These are phyloP conservation scores for Hansenula sp. DNA, from an alignment of 1,139 yeast species.

Conservation along the genomic window DNA sequence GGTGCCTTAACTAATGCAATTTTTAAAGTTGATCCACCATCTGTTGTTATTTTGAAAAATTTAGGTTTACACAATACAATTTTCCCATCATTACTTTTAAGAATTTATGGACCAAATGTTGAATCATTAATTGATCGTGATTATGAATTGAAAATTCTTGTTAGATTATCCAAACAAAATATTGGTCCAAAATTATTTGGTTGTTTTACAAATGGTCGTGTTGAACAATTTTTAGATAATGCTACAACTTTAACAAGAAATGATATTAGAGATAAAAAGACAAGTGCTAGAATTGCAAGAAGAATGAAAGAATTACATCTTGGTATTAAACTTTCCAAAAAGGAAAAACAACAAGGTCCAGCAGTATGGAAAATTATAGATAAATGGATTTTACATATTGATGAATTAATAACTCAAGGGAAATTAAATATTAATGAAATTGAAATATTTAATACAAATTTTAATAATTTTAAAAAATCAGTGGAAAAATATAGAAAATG, in stretches of 20 bases:
- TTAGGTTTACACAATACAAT: slow-evolving; percentile 16
- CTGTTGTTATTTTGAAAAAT: slow-evolving; percentile 30
- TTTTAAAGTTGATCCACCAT: slow-evolving; percentile 49
- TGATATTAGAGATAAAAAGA: slow-evolving; percentile 70
- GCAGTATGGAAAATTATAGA: slow-evolving; percentile 63
- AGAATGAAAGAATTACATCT: slow-evolving; percentile 93
- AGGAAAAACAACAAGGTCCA: slow-evolving; percentile 55
- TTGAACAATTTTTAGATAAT: slow-evolving; percentile 85
- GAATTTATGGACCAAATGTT: slow-evolving; percentile 91
- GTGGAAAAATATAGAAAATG: slow-evolving; percentile 54
- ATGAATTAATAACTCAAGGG: slow-evolving; percentile 30
- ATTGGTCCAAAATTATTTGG: slow-evolving; percentile 91
- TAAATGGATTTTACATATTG: slow-evolving; percentile 67
- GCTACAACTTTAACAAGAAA: slow-evolving; percentile 69
- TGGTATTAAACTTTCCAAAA: slow-evolving; percentile 60
- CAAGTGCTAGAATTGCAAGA: slow-evolving; percentile 83
- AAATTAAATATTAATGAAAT: slow-evolving; percentile 31
- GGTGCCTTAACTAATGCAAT: slow-evolving; percentile 95
- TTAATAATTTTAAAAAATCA: slow-evolving; percentile 43
- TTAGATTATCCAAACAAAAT: slow-evolving; percentile 66
- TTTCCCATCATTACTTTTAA: slow-evolving; percentile 48
- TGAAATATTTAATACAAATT: slow-evolving; percentile 44
- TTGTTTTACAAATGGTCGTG: slow-evolving; percentile 84
- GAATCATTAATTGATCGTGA: slow-evolving; percentile 85
- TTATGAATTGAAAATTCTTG: slow-evolving; percentile 66